Evolutionary conservation across 2,329 filamentous ascomycete genomes (phyloP), one percentile per base, ranked within the genome.

Genomic region (Biscogniauxia mediterranea): DNA sequence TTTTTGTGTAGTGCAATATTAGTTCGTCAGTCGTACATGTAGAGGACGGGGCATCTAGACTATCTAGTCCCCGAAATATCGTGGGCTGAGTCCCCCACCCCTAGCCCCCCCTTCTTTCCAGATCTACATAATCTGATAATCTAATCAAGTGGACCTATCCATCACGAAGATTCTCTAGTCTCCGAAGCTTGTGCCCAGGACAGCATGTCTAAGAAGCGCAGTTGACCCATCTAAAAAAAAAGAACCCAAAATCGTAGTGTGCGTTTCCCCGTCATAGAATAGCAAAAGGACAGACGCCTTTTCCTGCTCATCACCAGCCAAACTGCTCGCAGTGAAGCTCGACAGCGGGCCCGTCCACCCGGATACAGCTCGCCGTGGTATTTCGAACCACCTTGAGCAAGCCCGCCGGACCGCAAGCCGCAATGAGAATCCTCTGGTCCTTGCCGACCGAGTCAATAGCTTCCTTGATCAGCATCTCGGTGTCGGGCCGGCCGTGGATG

Each of bases 321-420:
- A 82, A 82, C 67, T 81, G 75, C 68, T 83, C 81, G 63, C 77
- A 80, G 66, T 83, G 80, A 54, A 83, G 71, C 67, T 83, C 80
- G n/a, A 84, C 75, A 26, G 77, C 79, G 1, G 81, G 79, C 3
- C 81, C 81, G 23, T 75, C 73, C 1, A 74, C 70, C 1, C 69
- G 72, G 42, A 84, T 82, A 64, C 75, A 75, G 28, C 71, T 72
- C 2, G 81, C 80, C 8, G 78, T 76, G 0, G 78, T 77, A 26
- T 79, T 74, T 52, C 81, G 75, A n/a, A 81, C 79, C 2, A 73
- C 70, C 54, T 73, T 71, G 73, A 82, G 79, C 55, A 84, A 65
- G 3, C 74, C 70, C 21, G 75, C 73, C 1, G 82, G 81, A 2
- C 81, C 81, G 69, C 82, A 84, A 1, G 77, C 81, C 2, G 78